These are phyloP conservation scores for Prosopis cineraria DNA, from an alignment of 306 rosid species.

Conservation along the genomic window DNA sequence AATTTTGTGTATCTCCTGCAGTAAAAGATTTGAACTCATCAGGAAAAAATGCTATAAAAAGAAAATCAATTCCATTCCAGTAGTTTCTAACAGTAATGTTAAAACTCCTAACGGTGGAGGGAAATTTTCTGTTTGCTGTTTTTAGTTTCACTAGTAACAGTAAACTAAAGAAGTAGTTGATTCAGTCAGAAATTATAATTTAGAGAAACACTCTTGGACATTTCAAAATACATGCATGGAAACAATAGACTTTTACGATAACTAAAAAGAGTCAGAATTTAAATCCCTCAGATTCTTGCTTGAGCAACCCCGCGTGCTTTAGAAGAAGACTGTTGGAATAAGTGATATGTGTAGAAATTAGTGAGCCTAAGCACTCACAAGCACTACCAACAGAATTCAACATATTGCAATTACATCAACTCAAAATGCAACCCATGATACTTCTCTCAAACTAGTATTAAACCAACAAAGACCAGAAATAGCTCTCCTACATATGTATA, in stretches of 20 bases:
- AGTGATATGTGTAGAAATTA: not conserved
- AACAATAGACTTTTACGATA: slow-evolving; percentile 3
- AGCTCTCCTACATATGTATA: not conserved
- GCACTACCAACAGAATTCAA: slow-evolving; percentile 13
- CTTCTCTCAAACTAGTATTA: slow-evolving; percentile 15
- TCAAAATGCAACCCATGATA: slow-evolving; percentile 27
- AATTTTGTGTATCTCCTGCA: slow-evolving; percentile 97
- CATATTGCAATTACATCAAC: not conserved
- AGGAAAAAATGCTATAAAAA: slow-evolving; percentile 12
- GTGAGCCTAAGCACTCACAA: slow-evolving; percentile 2
- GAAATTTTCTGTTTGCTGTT: not conserved
- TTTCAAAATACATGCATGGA: slow-evolving; percentile 1
- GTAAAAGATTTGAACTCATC: slow-evolving; percentile 28
- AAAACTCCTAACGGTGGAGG: not conserved
- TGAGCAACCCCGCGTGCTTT: not conserved
- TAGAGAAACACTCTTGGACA: not conserved
- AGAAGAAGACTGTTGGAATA: not conserved
- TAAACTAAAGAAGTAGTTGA: slow-evolving; percentile 2
- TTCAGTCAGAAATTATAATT: not conserved
- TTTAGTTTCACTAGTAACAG: not conserved
- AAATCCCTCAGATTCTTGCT: slow-evolving; percentile 4
- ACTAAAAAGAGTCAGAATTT: not conserved
- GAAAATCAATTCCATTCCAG: not conserved
- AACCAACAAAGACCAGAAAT: not conserved
- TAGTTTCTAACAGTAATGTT: not conserved